Conservation (phyloP, 352 stramenopile genomes). For the Globisporangium iwayamae region DNA sequence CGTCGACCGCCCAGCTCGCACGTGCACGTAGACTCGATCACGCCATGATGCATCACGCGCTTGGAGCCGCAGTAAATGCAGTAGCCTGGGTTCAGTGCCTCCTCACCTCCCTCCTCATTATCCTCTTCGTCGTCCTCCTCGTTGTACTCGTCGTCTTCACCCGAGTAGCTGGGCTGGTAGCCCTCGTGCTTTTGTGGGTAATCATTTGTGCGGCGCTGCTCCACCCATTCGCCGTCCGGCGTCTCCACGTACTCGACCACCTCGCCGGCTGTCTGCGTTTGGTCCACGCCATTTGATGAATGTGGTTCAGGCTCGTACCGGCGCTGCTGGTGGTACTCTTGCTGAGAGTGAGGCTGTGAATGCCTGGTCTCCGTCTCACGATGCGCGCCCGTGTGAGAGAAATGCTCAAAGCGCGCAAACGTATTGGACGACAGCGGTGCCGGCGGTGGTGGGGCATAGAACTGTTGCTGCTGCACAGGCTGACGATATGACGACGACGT, state of each 20-base stretch:
- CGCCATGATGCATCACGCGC: slow-evolving; percentile 38
- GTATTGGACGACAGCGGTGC: background rate
- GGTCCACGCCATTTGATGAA: background rate
- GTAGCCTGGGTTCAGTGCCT: slow-evolving; percentile 23
- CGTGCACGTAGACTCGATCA: slow-evolving; percentile 40
- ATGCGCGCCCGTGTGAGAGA: background rate
- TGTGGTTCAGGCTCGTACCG: background rate
- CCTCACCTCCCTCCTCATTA: background rate
- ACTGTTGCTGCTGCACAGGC: background rate
- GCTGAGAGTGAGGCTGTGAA: background rate
- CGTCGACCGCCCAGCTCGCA: slow-evolving; percentile 21
- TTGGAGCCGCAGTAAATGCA: slow-evolving; percentile 45
- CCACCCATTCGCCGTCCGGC: slow-evolving; percentile 62
- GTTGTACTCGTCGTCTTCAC: slow-evolving; percentile 21
- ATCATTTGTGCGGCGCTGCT: slow-evolving; percentile 20
- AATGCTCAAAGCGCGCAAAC: background rate
- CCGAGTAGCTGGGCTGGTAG: background rate
- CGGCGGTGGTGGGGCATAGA: background rate
- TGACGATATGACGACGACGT: background rate
- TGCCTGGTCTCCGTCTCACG: background rate
- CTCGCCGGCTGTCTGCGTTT: slow-evolving; percentile 32
- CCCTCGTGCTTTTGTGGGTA: background rate
- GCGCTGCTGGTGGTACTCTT: background rate
- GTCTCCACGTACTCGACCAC: slow-evolving; percentile 58
- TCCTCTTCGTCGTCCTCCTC: slow-evolving; percentile 15